Base-by-base conservation (phyloP, 1,139 yeast species). In the Sugiyamaella japonica region DNA sequence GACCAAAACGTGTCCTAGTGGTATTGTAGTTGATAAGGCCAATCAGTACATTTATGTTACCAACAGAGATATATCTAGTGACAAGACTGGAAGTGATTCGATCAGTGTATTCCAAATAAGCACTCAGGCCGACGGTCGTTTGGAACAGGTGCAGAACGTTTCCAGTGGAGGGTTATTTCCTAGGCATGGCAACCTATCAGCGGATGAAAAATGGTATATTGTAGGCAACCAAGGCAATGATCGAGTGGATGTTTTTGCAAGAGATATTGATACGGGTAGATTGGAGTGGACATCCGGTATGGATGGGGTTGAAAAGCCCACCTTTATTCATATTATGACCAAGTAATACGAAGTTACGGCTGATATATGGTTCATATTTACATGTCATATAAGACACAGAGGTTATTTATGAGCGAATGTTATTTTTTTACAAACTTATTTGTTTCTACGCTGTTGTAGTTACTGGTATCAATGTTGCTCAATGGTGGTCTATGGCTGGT, bases 1-100 rank as follows among this genome's bases (percentile, higher is more conserved):
- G n/a, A n/a, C 41, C n/a, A 38, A 41, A 20, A 54, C 56, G 1
- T 44, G 50, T 25, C 54, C 56, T 7, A 48, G 55, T 31, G 55
- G 53, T 9, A 55, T 55, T 12, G 29, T 43, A 7, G 34, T 52
- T 16, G 57, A 55, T 34, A 52, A 37, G 20, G 42, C 47, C 7
- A 50, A 47, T 16, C 17, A 45, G 15, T 48, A 29, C 25, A 34
- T 55, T 15, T 55, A 55, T 38, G 48, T 55, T 12, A 52, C 57
- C 8, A 55, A 55, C 46, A 47, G 57, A 9, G 57, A 55, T 32
- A 54, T 54, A 32, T 50, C 56, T 1, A 13, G 36, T 23, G 49
- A 54, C 32, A 51, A 54, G 41, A 46, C 56, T 9, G 57, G 57
- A 5, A 52, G 48, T 38, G 55, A 55, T 48, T 47, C 54, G 5